These are phyloP conservation scores for Kodamaea anthophila DNA, from an alignment of 1,139 yeast species.

Conservation along the genomic window DNA sequence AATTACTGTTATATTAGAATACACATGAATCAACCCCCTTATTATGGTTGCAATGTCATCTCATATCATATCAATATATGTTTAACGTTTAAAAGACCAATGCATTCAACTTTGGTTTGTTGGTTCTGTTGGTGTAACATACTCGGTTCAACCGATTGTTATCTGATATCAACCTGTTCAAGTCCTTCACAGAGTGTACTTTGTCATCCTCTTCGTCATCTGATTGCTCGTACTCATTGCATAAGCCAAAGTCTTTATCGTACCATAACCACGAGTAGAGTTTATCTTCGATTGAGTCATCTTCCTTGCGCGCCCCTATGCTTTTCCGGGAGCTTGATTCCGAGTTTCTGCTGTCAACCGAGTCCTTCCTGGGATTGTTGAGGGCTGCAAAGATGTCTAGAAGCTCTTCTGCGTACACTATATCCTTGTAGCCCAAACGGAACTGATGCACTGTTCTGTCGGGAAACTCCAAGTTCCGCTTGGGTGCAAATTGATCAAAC, in stretches of 20 bases:
- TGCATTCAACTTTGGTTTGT: conserved; percentile 25
- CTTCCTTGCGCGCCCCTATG: conserved; percentile 16
- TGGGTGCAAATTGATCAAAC: conserved; percentile 15
- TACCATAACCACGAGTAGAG: conserved; percentile 33
- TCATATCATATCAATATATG: too few species aligned
- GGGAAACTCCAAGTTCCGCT: conserved; percentile 6
- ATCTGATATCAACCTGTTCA: conserved; percentile 18
- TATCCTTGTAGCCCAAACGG: conserved; percentile 25
- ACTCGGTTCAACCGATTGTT: conserved; percentile 17
- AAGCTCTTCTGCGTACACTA: conserved; percentile 22
- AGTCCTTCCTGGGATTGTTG: conserved; percentile 9
- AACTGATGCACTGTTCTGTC: conserved; percentile 25
- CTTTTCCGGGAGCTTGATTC: too few species aligned
- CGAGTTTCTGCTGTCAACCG: too few species aligned
- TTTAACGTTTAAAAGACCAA: too few species aligned
- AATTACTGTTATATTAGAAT: too few species aligned
- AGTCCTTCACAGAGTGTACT: conserved; percentile 20
- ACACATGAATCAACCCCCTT: too few species aligned
- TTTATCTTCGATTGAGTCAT: conserved; percentile 12
- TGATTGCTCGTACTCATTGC: conserved; percentile 20
- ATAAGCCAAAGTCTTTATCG: conserved; percentile 28
- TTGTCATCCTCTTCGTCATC: conserved; percentile 15
- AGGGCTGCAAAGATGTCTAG: conserved; percentile 17
- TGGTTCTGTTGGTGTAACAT: conserved; percentile 24
- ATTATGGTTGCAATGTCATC: too few species aligned